A percentile compares a stretch with the other conserved stretches of the same genome.
Evolutionary conservation across 2,329 filamentous ascomycete genomes (phyloP).

Genomic region (Talaromyces rugulosus): DNA sequence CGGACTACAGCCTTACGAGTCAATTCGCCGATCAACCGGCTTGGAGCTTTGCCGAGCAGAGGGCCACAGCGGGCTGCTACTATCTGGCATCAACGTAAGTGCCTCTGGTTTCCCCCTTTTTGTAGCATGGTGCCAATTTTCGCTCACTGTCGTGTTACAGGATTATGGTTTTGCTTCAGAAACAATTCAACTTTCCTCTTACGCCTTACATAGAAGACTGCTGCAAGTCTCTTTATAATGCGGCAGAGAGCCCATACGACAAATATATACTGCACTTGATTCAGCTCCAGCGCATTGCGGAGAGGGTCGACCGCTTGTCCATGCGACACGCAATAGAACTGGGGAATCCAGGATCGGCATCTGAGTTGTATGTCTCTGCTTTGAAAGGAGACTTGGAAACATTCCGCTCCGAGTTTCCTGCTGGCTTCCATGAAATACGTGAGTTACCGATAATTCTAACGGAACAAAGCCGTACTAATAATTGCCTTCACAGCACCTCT

Average conservation of each 20-base stretch:
- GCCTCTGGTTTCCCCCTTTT: not conserved
- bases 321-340: conserved; percentile 15
- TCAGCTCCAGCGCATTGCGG: conserved; percentile 35
- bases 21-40: conserved; percentile 7
- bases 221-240: conserved; percentile 29
- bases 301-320: conserved; percentile 30
- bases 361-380: conserved; percentile 27
- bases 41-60: conserved; percentile 39
- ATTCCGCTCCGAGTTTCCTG: conserved; percentile 24
- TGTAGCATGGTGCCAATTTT: not conserved
- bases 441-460: not conserved
- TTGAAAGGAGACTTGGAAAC: conserved; percentile 29
- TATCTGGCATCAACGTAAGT: conserved; percentile 40
- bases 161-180: conserved; percentile 34
- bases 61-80: conserved; percentile 42
- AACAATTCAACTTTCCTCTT: conserved; percentile 33
- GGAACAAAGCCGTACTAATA: conserved; percentile 16
- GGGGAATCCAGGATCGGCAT: conserved; percentile 16
- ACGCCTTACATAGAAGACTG: conserved; percentile 34
- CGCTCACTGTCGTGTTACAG: conserved; percentile 16
- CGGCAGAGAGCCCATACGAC: conserved; percentile 30
- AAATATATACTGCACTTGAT: conserved; percentile 33
- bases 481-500: conserved; percentile 30
- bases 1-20: conserved; percentile 15
- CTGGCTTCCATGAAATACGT: not conserved